Evolutionary conservation across 192 early-diverging fungal genomes (phyloP), one percentile per base, ranked within the genome.

Genomic region (Coemansia sp.): DNA sequence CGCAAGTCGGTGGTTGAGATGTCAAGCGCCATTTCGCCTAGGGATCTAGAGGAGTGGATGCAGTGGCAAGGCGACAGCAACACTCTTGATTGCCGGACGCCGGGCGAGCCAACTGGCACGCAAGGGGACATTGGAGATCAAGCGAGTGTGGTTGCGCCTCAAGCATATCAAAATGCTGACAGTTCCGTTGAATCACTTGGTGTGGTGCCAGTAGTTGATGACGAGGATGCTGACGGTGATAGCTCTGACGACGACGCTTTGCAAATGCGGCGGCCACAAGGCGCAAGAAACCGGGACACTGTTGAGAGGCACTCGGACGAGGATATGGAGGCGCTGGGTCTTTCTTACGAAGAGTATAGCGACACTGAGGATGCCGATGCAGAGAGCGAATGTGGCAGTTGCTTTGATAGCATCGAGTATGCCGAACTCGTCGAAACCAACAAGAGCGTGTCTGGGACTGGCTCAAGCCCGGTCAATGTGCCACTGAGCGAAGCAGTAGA

Each of bases 31-130:
- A 83, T 83, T 8, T 83, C 80, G 3, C 75, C 80, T 3, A 62
- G 50, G 21, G 80, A 83, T 36, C 75, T 83, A 0, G 80, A 73
- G 6, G 75, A 74, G 48, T 83, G 80, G 80, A 83, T 83, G 80
- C 72, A 67, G 19, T 83, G 80, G 80, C 80, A 77, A 39, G 80
- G 59, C 40, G 72, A 72, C 33, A 37, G 34, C 27, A 40, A 27
- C 8, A 56, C 37, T 16, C 59, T 60, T 21, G 59, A 60, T 40
- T 36, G 59, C 19, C 35, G 21, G 9, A 27, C 36, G 7, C n/a
- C 59, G 0, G n/a, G 36, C 59, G 36, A 60, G 59, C 35, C 34
- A 36, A 4, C 59, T 21, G 19, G 8, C 35, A 21, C 19, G n/a
- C 54, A 7, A 57, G 59, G 7, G 17, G 10, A 27, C 37, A 14